A percentile compares a stretch with the other conserved stretches of the same genome.
phyloP scores from a whole-genome alignment of 768 basidiomycete species.

The Phlebiopsis flavidoalba region DNA sequence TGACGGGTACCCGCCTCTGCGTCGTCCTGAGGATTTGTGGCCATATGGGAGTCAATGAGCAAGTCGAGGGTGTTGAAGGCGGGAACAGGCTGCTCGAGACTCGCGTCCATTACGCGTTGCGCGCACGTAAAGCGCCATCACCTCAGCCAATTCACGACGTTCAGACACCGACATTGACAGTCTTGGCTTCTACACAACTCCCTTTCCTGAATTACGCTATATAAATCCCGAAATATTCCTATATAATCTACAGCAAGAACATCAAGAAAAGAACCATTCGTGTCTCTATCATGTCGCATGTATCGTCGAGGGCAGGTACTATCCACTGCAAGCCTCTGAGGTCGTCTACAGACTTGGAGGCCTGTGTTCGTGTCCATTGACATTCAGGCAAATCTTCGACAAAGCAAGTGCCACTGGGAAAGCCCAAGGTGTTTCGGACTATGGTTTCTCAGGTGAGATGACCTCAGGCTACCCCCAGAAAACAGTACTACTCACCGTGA shows the following conservation, averaged over 20 bases:
- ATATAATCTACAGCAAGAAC: too few species aligned
- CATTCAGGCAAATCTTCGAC: background rate
- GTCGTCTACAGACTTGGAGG: background rate
- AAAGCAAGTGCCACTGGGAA: background rate
- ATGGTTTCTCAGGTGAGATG: background rate
- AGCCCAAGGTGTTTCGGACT: background rate
- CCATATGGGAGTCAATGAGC: slow-evolving; percentile 11
- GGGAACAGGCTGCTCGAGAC: background rate
- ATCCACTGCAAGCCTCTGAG: background rate
- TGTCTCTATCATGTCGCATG: too few species aligned
- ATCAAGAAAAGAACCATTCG: too few species aligned
- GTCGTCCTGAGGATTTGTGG: slow-evolving; percentile 56
- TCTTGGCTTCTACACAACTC: too few species aligned
- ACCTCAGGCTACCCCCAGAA: background rate
- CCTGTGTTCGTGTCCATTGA: background rate
- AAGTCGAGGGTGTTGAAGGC: too few species aligned
- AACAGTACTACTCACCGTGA: background rate
- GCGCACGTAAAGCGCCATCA: slow-evolving; percentile 3
- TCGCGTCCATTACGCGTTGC: slow-evolving; percentile 7
- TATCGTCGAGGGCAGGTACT: background rate
- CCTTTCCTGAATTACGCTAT: too few species aligned
- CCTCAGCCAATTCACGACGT: background rate
- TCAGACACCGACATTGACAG: too few species aligned
- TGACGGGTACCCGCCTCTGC: slow-evolving; percentile 61
- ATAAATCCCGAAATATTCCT: too few species aligned